Evolutionary conservation across 805 yeast genomes (phyloP).

Genomic region (Zygoascus biomembranicola): DNA sequence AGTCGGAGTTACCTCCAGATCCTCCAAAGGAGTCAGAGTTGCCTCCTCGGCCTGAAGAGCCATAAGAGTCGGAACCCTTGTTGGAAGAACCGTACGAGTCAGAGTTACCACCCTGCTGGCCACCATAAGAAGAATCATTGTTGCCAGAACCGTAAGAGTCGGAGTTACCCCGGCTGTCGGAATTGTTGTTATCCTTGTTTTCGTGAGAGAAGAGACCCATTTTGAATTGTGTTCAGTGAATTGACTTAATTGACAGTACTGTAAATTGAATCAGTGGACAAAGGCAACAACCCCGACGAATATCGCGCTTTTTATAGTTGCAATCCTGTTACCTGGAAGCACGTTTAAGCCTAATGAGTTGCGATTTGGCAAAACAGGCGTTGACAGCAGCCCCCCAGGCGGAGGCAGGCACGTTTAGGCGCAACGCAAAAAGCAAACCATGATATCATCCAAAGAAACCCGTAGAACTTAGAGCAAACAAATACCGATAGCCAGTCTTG

Average conservation of each 20-base stretch:
- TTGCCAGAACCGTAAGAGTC: conserved; percentile 11
- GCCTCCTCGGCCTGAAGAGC: conserved; percentile 7
- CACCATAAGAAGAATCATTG: conserved; percentile 12
- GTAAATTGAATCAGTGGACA: not conserved
- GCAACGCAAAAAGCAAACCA: not conserved
- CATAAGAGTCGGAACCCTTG: conserved; percentile 7
- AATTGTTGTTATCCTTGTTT: conserved; percentile 19
- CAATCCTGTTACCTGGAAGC: not conserved
- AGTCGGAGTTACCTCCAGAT: conserved; percentile 6
- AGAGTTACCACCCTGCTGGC: conserved; percentile 6
- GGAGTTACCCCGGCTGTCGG: conserved; percentile 13
- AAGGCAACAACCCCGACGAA: not conserved
- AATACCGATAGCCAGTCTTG: no score
- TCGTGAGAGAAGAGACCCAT: conserved; percentile 11
- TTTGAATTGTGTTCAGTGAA: conserved; percentile 1
- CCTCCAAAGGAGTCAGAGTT: conserved; percentile 11
- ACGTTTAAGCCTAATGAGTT: not conserved
- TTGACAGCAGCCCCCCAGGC: not conserved
- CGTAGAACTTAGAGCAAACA: no score
- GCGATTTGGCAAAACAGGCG: not conserved
- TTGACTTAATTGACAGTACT: no score
- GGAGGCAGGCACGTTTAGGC: not conserved
- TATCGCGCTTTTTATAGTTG: not conserved
- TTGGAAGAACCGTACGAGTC: conserved; percentile 9
- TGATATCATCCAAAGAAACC: no score